phyloP scores from a whole-genome alignment of 345 rosid species.

The Carallia pectinifolia region DNA sequence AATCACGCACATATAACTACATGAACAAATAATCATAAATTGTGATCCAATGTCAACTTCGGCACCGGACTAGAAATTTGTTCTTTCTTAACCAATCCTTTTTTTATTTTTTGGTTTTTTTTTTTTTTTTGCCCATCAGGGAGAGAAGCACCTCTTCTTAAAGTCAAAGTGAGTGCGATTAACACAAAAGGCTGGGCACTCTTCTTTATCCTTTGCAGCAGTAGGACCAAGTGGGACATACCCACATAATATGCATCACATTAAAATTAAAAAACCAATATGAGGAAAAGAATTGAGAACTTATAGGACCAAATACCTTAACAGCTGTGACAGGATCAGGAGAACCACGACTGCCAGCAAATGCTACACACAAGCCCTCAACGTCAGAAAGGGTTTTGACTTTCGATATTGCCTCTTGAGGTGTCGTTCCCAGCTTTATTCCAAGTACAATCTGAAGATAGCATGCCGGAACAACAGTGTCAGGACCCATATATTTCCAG shows the following conservation, averaged over 20 bases:
- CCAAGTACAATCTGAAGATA: constrained; percentile 71
- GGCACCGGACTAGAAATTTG: too few species aligned
- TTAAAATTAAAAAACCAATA: neutral
- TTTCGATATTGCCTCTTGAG: constrained; percentile 61
- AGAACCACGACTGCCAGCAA: constrained; percentile 50
- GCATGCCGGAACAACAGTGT: constrained; percentile 18
- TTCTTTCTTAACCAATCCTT: too few species aligned
- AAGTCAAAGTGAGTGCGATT: too few species aligned
- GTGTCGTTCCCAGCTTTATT: constrained; percentile 82
- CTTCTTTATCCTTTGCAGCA: too few species aligned
- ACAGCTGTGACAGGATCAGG: constrained; percentile 85
- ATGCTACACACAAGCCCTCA: constrained; percentile 77
- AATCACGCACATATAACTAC: too few species aligned
- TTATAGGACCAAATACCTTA: constrained; percentile 55
- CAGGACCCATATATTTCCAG: constrained; percentile 4
- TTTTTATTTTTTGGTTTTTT: too few species aligned
- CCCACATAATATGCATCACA: neutral
- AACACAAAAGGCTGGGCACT: too few species aligned
- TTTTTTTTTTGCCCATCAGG: too few species aligned
- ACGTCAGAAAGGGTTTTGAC: constrained; percentile 92
- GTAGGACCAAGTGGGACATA: neutral
- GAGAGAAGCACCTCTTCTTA: too few species aligned
- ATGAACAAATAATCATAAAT: neutral
- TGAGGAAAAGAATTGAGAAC: neutral
- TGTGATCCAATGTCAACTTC: neutral